phyloP scores from a whole-genome alignment of 257 asterid species.

The Ajuga chamaepitys region DNA sequence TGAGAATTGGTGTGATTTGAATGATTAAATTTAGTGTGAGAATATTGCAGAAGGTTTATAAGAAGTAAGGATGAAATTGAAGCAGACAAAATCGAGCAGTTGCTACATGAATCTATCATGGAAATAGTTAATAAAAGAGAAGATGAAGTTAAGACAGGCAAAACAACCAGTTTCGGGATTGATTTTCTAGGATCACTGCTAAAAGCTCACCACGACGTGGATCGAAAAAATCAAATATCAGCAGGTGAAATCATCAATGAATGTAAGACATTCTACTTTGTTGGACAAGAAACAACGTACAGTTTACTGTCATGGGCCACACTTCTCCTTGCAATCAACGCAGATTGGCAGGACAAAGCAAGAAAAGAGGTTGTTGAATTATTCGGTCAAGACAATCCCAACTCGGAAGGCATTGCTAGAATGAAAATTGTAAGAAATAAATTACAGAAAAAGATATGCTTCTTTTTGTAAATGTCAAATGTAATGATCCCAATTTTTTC shows the following conservation, averaged over 20 bases:
- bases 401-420: slow-evolving; percentile 33
- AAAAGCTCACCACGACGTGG: slow-evolving; percentile 26
- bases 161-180: slow-evolving; percentile 24
- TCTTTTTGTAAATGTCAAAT: too few relatives aligned
- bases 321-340: slow-evolving; percentile 42
- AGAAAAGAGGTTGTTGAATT: slow-evolving; percentile 30
- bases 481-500: background rate
- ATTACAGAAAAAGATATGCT: background rate
- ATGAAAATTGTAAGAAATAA: slow-evolving; percentile 30
- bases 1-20: too few relatives aligned
- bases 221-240: slow-evolving; percentile 23
- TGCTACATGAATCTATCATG: slow-evolving; percentile 28
- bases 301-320: slow-evolving; percentile 36
- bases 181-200: slow-evolving; percentile 55
- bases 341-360: slow-evolving; percentile 66
- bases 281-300: slow-evolving; percentile 54
- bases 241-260: slow-evolving; percentile 39
- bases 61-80: slow-evolving; percentile 33
- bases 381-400: slow-evolving; percentile 26
- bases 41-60: slow-evolving; percentile 16
- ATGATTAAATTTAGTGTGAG: background rate
- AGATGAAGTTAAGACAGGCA: slow-evolving; percentile 21
- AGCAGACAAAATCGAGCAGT: slow-evolving; percentile 28
- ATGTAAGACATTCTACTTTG: slow-evolving; percentile 53
- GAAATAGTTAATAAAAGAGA: slow-evolving; percentile 28